Percentiles rank a stretch among this genome's conserved stretches.
Evolutionary conservation across 306 rosid species (phyloP).

Genomic region (Heteromeles arbutifolia): DNA sequence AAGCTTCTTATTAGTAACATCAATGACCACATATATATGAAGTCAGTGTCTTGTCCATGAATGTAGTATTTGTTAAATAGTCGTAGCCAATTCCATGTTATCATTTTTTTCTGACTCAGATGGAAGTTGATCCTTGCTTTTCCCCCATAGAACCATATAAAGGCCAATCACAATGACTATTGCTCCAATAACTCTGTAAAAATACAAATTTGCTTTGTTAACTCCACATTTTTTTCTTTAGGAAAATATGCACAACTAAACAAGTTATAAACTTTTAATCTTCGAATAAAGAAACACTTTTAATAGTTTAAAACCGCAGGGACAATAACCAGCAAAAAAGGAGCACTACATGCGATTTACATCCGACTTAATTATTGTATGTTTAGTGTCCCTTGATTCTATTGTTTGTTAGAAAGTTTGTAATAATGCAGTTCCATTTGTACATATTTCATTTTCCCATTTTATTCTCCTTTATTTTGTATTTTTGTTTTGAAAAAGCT

Average conservation of each 20-base stretch:
- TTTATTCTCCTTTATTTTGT: neutral
- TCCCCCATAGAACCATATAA: conserved; percentile 35
- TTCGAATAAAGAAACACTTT: too few relatives aligned
- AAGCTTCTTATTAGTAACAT: neutral
- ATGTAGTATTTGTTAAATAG: conserved; percentile 3
- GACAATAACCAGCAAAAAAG: too few relatives aligned
- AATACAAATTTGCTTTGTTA: neutral
- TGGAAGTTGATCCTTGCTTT: conserved; percentile 19
- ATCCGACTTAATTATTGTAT: too few relatives aligned
- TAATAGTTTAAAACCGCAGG: too few relatives aligned
- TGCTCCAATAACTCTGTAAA: conserved; percentile 29
- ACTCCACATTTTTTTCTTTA: too few relatives aligned
- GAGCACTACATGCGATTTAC: neutral
- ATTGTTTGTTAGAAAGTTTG: too few relatives aligned
- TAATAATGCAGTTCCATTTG: too few relatives aligned
- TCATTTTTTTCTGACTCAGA: neutral
- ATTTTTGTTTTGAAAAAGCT: neutral
- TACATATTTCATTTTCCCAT: neutral
- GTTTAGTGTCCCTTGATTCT: too few relatives aligned
- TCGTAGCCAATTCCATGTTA: neutral
- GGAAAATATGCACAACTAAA: too few relatives aligned
- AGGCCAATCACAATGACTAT: conserved; percentile 22
- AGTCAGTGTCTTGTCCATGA: neutral
- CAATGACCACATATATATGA: neutral
- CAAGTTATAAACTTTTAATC: too few relatives aligned